Evolutionary conservation across 163 green algal species (phyloP).

Genomic region (Prototheca cutis): DNA sequence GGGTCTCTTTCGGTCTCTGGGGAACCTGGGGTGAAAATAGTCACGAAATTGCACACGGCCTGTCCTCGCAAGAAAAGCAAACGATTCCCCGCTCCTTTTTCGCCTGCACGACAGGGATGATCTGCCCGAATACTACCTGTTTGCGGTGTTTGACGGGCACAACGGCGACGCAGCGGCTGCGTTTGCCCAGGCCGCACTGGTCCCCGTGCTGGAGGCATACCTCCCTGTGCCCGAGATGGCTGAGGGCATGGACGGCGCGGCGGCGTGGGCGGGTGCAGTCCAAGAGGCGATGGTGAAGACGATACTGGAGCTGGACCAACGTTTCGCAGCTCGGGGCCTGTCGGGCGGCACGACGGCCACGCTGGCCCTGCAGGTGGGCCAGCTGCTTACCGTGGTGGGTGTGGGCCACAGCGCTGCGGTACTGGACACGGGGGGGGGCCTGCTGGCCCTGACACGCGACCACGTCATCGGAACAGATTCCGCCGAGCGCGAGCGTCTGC

Average conservation of each 20-base stretch:
- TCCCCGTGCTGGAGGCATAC: constrained; percentile 11
- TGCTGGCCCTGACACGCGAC: constrained; percentile 31
- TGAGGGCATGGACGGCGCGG: constrained; percentile 2
- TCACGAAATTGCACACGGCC: too few relatives aligned
- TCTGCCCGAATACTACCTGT: constrained; percentile 22
- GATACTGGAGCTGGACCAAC: constrained; percentile 19
- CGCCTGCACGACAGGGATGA: too few relatives aligned
- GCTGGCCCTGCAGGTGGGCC: constrained; percentile 31
- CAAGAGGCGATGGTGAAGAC: constrained; percentile 24
- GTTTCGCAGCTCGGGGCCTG: constrained; percentile 19
- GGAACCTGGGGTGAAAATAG: too few relatives aligned
- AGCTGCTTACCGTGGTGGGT: constrained; percentile 45
- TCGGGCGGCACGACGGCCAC: constrained; percentile 32
- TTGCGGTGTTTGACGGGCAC: constrained; percentile 46
- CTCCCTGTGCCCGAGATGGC: constrained; percentile 7
- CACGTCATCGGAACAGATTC: constrained; percentile 34
- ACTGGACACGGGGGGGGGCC: constrained; percentile 32
- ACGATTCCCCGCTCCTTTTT: too few relatives aligned
- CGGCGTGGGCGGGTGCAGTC: constrained; percentile 12
- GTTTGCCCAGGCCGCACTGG: constrained; percentile 5
- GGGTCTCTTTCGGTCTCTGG: too few relatives aligned
- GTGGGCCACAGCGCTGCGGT: constrained; percentile 46
- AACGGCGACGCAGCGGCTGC: constrained; percentile 36
- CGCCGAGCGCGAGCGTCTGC: constrained; percentile 34
- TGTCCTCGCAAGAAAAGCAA: too few relatives aligned